Percentiles rank a stretch among this genome's conserved stretches.
These are phyloP conservation scores for Thamnidium elegans DNA, from an alignment of 192 early-diverging fungal genomes.

Conservation along the genomic window DNA sequence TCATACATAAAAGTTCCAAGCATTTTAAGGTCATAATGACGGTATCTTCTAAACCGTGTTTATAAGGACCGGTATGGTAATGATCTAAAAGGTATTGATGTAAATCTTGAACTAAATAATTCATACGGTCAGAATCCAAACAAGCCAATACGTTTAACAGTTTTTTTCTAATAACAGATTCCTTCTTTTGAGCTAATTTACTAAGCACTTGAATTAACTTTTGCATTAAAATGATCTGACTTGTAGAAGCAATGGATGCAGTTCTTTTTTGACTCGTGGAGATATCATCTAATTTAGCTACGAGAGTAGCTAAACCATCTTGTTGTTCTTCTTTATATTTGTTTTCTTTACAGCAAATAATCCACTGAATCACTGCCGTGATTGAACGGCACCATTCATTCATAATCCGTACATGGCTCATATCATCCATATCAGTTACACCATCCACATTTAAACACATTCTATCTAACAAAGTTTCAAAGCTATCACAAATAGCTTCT, in stretches of 20 bases:
- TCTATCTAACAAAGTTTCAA: conserved; percentile 16
- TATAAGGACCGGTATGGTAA: conserved; percentile 36
- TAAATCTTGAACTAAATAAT: conserved; percentile 15
- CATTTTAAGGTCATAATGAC: conserved; percentile 28
- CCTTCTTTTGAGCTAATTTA: conserved; percentile 7
- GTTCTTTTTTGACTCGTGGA: background rate
- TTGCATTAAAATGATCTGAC: conserved; percentile 9
- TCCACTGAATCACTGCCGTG: background rate
- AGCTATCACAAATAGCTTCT: conserved; percentile 9
- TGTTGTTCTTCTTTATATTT: background rate
- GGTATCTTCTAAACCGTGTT: conserved; percentile 29
- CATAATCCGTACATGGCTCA: background rate
- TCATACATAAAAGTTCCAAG: conserved; percentile 12
- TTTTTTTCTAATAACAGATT: background rate
- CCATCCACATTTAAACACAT: conserved; percentile 11
- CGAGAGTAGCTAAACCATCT: background rate
- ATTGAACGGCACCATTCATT: conserved; percentile 18
- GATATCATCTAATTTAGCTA: background rate
- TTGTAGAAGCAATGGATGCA: background rate
- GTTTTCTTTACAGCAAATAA: background rate
- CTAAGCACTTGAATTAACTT: conserved; percentile 14
- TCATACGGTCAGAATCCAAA: background rate
- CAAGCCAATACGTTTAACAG: background rate
- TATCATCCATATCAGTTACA: conserved; percentile 4
- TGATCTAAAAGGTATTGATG: conserved; percentile 33